Evolutionary conservation across 116 monocot genomes (phyloP), one percentile per base, ranked within the genome.

Genomic region (Dioscorea cayenensis): DNA sequence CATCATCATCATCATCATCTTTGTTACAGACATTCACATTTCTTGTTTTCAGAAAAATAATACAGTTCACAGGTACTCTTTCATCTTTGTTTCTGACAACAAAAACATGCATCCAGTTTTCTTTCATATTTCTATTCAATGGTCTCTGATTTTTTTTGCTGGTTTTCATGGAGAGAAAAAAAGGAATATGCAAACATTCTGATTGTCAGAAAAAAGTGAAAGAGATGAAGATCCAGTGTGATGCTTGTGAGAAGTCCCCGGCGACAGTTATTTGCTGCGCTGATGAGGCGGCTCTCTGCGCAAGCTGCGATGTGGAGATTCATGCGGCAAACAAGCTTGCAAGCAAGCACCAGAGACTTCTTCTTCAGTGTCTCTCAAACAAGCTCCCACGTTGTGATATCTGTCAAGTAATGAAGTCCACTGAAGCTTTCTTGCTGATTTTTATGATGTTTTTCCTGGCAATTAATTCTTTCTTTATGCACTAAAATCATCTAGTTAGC

Each of bases 311-410:
- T 63, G 80, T 84, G 23, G 78, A 92, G 70, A 72, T 96, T 62
- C 96, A 96, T 66, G 92, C 85, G 2, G 96, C 96, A 29, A 96
- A 96, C 82, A 96, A 92, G 75, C 90, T 96, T 23, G 96, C 96
- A 17, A 83, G 96, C 86, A 96, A 96, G 80, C 96, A 96, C 77
- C 87, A 92, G 88, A 82, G 96, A 75, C 84, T 96, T 21, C 84
- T 64, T 13, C 90, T 96, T 66, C 49, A 82, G 10, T 72, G 70
- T 73, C 75, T 83, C 28, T 63, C 89, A 43, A 65, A 73, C 64
- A 85, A 82, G 78, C 82, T 90, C 64, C 95, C 95, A 21, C 73
- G 79, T 35, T 95, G 95, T 61, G 95, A 95, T 68, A 89, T 95
- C 67, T 95, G 95, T 78, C 89, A 92, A 48, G 95, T 91, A 73